These are phyloP conservation scores for Sporisorium scitamineum DNA, from an alignment of 1,284 basidiomycete species.

Conservation along the genomic window DNA sequence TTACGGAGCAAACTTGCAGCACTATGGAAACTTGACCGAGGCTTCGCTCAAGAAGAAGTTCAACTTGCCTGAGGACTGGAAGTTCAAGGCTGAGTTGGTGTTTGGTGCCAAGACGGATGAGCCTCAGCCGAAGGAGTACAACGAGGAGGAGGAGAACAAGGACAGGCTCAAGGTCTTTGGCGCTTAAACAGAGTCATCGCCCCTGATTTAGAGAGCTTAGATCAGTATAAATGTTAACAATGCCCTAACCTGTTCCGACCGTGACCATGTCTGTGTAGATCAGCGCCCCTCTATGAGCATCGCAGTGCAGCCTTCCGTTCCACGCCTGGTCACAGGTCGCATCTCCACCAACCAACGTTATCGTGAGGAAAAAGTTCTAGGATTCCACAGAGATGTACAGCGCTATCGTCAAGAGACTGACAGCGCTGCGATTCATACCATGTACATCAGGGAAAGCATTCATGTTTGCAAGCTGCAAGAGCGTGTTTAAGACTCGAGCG, in stretches of 20 bases:
- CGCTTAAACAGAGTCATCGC: background rate
- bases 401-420: background rate
- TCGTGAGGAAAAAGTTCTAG: constrained; percentile 10
- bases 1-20: constrained; percentile 71
- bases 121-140: constrained; percentile 33
- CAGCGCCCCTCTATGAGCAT: background rate
- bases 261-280: background rate
- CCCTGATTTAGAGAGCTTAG: background rate
- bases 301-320: background rate
- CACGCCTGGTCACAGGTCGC: background rate
- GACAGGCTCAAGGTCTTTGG: constrained; percentile 34
- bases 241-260: background rate
- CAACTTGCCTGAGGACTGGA: constrained; percentile 70
- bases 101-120: constrained; percentile 68
- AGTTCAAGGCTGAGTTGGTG: constrained; percentile 71
- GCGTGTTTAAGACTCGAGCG: constrained; percentile 58
- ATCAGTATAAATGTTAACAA: background rate
- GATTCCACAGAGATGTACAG: constrained; percentile 5
- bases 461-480: background rate
- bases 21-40: constrained; percentile 58
- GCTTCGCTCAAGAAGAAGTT: constrained; percentile 66
- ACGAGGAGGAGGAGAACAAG: constrained; percentile 26
- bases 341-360: background rate
- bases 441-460: constrained; percentile 1
- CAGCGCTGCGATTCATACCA: background rate